phyloP scores from a whole-genome alignment of 345 rosid species.

The Corymbia maculata region DNA sequence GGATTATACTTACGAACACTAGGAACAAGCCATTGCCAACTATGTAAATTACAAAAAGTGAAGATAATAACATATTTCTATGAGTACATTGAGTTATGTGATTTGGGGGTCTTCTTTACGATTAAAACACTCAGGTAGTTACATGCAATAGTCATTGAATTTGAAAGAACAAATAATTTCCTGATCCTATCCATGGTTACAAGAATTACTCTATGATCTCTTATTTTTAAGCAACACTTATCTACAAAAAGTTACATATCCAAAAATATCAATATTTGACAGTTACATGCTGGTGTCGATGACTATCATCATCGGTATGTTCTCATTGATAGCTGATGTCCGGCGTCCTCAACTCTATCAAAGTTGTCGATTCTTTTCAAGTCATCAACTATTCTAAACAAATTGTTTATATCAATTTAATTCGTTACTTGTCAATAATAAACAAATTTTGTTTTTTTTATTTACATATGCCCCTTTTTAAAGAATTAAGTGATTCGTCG shows the following conservation, averaged over 20 bases:
- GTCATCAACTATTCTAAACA: background rate
- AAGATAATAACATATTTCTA: background rate
- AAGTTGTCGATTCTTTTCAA: background rate
- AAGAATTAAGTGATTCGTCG: background rate
- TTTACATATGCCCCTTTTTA: background rate
- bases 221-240: background rate
- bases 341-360: background rate
- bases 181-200: fast-evolving
- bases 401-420: no score
- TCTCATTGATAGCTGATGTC: background rate
- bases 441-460: no score
- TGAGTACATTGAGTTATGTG: background rate
- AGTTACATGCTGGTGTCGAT: background rate
- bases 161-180: background rate
- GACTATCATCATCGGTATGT: background rate
- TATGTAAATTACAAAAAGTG: background rate
- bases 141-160: background rate
- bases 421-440: no score
- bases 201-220: background rate
- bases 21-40: background rate
- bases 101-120: background rate
- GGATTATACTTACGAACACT: background rate
- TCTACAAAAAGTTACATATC: background rate
- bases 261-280: no score
- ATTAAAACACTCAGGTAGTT: background rate